Conservation (phyloP, 1,139 yeast genomes). For the Candida albicans region DNA sequence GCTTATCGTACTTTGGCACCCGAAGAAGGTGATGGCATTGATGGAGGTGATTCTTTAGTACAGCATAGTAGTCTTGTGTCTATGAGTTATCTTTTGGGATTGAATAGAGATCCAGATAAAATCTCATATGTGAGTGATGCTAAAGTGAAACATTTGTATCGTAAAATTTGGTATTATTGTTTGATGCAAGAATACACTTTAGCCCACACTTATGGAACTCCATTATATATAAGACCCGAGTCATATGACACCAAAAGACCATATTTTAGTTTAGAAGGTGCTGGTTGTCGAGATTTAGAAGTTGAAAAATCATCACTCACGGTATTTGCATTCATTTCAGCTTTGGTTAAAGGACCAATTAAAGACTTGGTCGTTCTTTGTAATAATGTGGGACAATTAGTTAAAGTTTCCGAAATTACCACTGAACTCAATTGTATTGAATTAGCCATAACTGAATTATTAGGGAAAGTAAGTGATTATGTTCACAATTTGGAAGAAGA, state of each 20-base stretch:
- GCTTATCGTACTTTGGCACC: slow-evolving; percentile 49
- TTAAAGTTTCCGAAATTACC: slow-evolving; percentile 15
- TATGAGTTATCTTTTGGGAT: slow-evolving; percentile 45
- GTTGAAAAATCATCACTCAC: slow-evolving; percentile 18
- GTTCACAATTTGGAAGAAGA: slow-evolving; percentile 26
- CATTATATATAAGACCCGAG: slow-evolving; percentile 28
- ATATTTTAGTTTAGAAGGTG: slow-evolving; percentile 13
- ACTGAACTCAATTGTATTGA: slow-evolving; percentile 30
- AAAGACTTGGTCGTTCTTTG: slow-evolving; percentile 8
- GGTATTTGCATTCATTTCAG: slow-evolving; percentile 19
- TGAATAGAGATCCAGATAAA: slow-evolving; percentile 43
- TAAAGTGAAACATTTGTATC: slow-evolving; percentile 34
- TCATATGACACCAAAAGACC: slow-evolving; percentile 44
- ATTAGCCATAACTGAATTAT: slow-evolving; percentile 25
- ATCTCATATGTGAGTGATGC: slow-evolving; percentile 20
- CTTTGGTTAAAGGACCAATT: slow-evolving; percentile 17
- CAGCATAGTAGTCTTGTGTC: slow-evolving; percentile 38
- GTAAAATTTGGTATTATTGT: slow-evolving; percentile 53
- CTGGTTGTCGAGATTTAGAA: slow-evolving; percentile 15
- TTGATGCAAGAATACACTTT: slow-evolving; percentile 33
- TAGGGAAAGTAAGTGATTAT: slow-evolving; percentile 30
- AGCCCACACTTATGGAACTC: slow-evolving; percentile 42
- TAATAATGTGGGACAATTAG: slow-evolving; percentile 4
- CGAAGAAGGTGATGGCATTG: slow-evolving; percentile 51
- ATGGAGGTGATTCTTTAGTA: slow-evolving; percentile 43